phyloP scores from a whole-genome alignment of 805 yeast species.

The Barnettozyma populi region DNA sequence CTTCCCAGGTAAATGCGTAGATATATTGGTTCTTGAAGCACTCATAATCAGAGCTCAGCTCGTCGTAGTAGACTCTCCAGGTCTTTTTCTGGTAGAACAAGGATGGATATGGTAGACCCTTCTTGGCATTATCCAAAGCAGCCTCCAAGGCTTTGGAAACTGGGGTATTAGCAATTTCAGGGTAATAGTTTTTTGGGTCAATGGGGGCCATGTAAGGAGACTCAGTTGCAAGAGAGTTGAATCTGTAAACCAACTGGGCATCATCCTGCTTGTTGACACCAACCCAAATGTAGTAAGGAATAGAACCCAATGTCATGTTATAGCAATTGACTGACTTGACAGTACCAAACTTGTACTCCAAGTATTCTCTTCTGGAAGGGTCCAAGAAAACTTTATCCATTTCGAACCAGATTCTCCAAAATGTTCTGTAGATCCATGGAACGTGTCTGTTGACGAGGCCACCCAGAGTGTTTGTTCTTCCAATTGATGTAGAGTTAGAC shows the following conservation, averaged over 20 bases:
- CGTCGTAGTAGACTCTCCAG: slow-evolving; percentile 80
- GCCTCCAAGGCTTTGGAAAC: slow-evolving; percentile 74
- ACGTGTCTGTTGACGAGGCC: slow-evolving; percentile 67
- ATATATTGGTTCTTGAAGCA: slow-evolving; percentile 77
- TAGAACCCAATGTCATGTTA: slow-evolving; percentile 61
- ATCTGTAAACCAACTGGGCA: slow-evolving; percentile 43
- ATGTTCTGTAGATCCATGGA: slow-evolving; percentile 72
- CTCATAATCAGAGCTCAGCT: slow-evolving; percentile 55
- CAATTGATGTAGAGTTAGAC: slow-evolving; percentile 54
- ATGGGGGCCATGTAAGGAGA: slow-evolving; percentile 74
- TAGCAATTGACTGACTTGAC: slow-evolving; percentile 65
- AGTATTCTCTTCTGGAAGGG: slow-evolving; percentile 74
- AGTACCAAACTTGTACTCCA: slow-evolving; percentile 80
- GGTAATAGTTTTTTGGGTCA: slow-evolving; percentile 20
- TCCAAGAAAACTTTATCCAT: slow-evolving; percentile 76
- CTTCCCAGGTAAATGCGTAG: slow-evolving; percentile 90
- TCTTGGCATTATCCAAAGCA: slow-evolving; percentile 53
- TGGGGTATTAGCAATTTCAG: slow-evolving; percentile 27
- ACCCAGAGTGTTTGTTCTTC: slow-evolving; percentile 69
- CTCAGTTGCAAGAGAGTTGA: slow-evolving; percentile 73
- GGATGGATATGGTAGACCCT: slow-evolving; percentile 73
- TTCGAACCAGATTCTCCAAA: slow-evolving; percentile 88
- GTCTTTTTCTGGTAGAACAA: slow-evolving; percentile 71
- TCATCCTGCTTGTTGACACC: slow-evolving; percentile 61
- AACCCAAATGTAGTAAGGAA: slow-evolving; percentile 81